Conservation (phyloP, 148 eudicot species). For the Nepenthes mirabilis region DNA sequence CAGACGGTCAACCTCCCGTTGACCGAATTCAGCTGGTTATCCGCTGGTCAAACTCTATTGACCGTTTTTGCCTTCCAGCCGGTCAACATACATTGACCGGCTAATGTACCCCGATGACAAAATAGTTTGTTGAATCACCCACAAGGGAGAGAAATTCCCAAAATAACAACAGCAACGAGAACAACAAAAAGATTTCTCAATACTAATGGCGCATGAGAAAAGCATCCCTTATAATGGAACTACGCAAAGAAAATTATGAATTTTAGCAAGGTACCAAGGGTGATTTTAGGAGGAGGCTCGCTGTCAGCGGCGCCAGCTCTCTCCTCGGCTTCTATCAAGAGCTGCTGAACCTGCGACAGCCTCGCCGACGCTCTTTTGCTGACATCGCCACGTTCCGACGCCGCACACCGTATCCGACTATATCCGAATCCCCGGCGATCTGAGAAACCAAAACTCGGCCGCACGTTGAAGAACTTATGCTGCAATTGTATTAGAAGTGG, state of each 20-base stretch:
- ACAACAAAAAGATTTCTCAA: neutral
- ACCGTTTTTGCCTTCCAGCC: no score
- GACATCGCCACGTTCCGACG: slow-evolving; percentile 23
- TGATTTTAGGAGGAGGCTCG: slow-evolving; percentile 63
- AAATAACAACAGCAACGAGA: neutral
- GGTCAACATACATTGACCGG: no score
- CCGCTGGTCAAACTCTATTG: no score
- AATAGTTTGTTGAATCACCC: no score
- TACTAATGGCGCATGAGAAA: no score
- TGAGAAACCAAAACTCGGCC: neutral
- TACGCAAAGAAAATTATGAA: neutral
- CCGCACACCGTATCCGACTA: slow-evolving; percentile 27
- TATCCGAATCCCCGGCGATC: slow-evolving; percentile 24
- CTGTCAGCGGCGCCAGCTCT: slow-evolving; percentile 40
- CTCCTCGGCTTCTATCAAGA: slow-evolving; percentile 52
- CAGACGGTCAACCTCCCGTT: no score
- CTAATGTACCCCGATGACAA: no score
- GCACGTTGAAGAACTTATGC: no score
- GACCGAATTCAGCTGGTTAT: no score
- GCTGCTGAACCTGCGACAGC: slow-evolving; percentile 55
- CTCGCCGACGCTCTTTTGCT: slow-evolving; percentile 57
- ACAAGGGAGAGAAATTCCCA: no score
- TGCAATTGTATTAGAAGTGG: no score
- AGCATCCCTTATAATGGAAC: no score
- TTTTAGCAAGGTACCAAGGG: slow-evolving; percentile 28